Percentiles rank a stretch among this genome's conserved stretches.
phyloP scores from a whole-genome alignment of 83 land plant genomes.

The Thuja plicata region DNA sequence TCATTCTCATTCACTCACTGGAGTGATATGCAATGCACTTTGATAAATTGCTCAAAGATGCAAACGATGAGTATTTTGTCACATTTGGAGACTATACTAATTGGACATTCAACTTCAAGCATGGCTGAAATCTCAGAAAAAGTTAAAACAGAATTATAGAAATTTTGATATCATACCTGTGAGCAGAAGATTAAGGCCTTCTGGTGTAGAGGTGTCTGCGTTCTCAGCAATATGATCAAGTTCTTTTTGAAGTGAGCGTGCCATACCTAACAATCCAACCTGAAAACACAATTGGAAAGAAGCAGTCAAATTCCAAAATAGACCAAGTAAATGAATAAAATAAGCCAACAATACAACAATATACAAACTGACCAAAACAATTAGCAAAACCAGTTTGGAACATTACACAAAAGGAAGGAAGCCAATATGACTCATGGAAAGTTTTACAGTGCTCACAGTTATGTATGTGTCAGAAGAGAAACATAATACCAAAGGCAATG shows the following conservation, averaged over 20 bases:
- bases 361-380: not conserved
- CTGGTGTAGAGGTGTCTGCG: conserved; percentile 71
- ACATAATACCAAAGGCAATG: not conserved
- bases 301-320: not conserved
- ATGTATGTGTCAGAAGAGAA: not conserved
- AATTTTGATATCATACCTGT: conserved; percentile 44
- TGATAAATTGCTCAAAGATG: not conserved
- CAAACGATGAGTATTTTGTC: not conserved
- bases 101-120: not conserved
- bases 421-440: not conserved
- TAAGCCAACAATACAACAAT: not conserved
- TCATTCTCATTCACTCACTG: not conserved
- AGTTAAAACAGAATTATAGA: not conserved
- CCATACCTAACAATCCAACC: conserved; percentile 77
- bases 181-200: conserved; percentile 62
- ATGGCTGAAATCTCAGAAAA: not conserved
- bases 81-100: not conserved
- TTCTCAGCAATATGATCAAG: conserved; percentile 65
- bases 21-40: not conserved
- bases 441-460: not conserved
- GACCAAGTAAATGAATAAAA: not conserved
- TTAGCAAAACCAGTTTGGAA: conserved; percentile 1
- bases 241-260: conserved; percentile 59
- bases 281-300: conserved; percentile 11
- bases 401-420: not conserved